A percentile compares a stretch with the other conserved stretches of the same genome.
These are phyloP conservation scores for Centrapalus pauciflorus DNA, from an alignment of 129 eudicot genomes.

Conservation along the genomic window DNA sequence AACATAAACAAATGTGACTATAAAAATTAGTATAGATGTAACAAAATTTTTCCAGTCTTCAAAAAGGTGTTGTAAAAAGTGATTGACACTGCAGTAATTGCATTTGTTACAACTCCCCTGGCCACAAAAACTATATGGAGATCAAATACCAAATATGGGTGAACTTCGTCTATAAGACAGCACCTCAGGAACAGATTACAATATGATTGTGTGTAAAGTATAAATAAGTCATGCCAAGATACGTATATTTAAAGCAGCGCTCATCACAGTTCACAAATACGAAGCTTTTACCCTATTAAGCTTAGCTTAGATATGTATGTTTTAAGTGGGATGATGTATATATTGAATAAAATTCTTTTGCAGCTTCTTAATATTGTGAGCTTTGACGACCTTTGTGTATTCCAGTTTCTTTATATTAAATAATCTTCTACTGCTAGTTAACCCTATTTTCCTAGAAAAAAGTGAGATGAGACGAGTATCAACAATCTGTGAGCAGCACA, in stretches of 20 bases:
- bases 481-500: background rate
- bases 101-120: background rate
- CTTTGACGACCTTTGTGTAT: too few species aligned
- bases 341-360: too few species aligned
- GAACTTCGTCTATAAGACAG: background rate
- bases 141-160: background rate
- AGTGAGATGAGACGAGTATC: too few species aligned
- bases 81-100: background rate
- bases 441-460: too few species aligned
- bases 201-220: background rate
- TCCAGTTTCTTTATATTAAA: too few species aligned
- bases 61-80: background rate
- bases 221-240: background rate
- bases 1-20: background rate
- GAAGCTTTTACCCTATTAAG: background rate
- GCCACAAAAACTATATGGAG: background rate
- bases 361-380: too few species aligned
- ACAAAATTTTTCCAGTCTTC: background rate
- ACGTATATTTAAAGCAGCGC: background rate
- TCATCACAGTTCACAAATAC: background rate
- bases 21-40: background rate
- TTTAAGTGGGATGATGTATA: background rate
- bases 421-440: too few species aligned
- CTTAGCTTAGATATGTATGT: background rate
- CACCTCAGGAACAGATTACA: background rate